phyloP scores from a whole-genome alignment of 2,329 filamentous ascomycete genomes.

The Diplodia sapinea region DNA sequence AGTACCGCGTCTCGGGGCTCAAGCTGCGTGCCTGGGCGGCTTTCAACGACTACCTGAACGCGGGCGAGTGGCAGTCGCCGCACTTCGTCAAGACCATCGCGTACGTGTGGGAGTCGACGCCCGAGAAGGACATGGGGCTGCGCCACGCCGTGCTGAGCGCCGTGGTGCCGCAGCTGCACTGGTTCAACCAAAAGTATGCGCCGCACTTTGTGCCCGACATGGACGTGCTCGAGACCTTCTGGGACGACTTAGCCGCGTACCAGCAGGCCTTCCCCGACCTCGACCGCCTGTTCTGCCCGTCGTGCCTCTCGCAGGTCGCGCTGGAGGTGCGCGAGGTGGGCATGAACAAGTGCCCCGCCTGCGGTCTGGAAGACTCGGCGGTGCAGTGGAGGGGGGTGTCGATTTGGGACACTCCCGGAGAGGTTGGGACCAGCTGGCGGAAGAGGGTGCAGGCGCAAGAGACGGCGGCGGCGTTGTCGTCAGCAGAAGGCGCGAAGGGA shows the following conservation, averaged over 20 bases:
- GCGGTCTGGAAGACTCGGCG: neutral
- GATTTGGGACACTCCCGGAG: neutral
- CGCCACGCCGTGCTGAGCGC: neutral
- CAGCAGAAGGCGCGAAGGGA: neutral
- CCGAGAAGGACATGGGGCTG: neutral
- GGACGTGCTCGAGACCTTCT: constrained; percentile 5
- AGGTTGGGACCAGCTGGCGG: neutral
- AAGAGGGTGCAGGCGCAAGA: neutral
- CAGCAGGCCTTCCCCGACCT: neutral
- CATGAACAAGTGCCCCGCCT: neutral
- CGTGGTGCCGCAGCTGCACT: neutral
- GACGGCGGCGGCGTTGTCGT: too few relatives aligned
- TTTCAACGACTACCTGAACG: neutral
- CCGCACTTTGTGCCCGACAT: neutral
- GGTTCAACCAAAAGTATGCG: neutral
- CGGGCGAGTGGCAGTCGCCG: neutral
- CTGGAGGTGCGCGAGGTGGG: neutral
- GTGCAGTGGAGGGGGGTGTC: neutral
- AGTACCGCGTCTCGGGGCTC: constrained; percentile 6
- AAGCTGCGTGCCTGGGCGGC: neutral
- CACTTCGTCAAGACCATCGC: neutral
- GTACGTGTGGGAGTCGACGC: neutral
- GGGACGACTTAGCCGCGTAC: neutral
- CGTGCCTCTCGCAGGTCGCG: neutral
- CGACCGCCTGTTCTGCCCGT: neutral